Percentiles rank a stretch among this genome's conserved stretches.
These are phyloP conservation scores for Plasmodium chabaudi DNA, from an alignment of 169 alveolate genomes.

Conservation along the genomic window DNA sequence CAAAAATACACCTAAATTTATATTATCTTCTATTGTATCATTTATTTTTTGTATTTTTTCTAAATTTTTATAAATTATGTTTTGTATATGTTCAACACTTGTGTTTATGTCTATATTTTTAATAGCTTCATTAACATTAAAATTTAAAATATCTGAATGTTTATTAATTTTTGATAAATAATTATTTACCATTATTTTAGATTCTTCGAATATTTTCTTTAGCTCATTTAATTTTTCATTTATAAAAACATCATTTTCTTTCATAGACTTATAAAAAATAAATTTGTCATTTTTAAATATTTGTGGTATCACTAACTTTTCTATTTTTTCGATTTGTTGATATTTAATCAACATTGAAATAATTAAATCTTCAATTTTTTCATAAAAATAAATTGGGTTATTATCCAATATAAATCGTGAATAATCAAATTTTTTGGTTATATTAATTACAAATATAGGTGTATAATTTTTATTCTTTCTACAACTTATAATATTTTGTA, in stretches of 20 bases:
- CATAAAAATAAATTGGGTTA: constrained; percentile 55
- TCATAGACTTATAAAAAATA: constrained; percentile 67
- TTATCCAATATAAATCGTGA: constrained; percentile 66
- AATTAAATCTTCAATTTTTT: constrained; percentile 53
- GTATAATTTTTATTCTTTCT: constrained; percentile 44
- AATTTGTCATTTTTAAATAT: constrained; percentile 72
- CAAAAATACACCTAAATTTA: constrained; percentile 51
- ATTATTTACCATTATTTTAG: constrained; percentile 35
- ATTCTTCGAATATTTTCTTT: constrained; percentile 57
- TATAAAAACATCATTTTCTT: constrained; percentile 65
- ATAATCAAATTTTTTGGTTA: constrained; percentile 68
- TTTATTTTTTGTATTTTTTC: constrained; percentile 71
- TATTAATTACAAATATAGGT: constrained; percentile 66
- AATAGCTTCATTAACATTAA: constrained; percentile 72
- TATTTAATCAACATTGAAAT: constrained; percentile 57
- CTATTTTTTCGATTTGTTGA: constrained; percentile 75
- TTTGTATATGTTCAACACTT: constrained; percentile 74
- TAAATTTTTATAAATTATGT: constrained; percentile 49
- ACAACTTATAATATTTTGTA: constrained; percentile 30
- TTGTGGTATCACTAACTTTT: constrained; percentile 75
- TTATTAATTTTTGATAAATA: constrained; percentile 62
- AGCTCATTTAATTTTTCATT: constrained; percentile 46
- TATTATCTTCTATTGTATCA: constrained; percentile 67
- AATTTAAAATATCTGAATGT: constrained; percentile 61
- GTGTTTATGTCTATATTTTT: constrained; percentile 70